phyloP scores from a whole-genome alignment of 345 rosid genomes.

The Capsella bursapastoris region DNA sequence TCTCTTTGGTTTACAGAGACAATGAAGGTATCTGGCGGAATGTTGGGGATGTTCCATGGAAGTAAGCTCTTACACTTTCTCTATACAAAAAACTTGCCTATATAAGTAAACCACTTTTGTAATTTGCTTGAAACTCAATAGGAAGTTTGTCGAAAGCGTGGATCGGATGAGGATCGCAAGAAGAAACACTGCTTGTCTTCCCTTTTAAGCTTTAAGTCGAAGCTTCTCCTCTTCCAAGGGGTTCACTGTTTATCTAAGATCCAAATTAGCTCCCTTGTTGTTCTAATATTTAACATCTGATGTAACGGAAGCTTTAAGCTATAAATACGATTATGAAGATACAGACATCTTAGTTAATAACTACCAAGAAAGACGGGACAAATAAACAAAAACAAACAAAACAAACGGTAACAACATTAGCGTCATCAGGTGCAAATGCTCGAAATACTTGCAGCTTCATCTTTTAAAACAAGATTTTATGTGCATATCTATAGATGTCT shows the following conservation, averaged over 20 bases:
- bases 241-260: conserved; percentile 14
- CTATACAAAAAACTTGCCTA: background rate
- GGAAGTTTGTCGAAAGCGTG: conserved; percentile 61
- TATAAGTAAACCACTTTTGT: background rate
- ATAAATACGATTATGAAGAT: conserved; percentile 27
- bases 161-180: conserved; percentile 65
- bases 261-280: conserved; percentile 33
- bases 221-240: background rate
- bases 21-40: conserved; percentile 63
- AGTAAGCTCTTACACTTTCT: conserved; percentile 46
- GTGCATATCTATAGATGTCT: conserved; percentile 39
- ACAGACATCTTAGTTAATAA: conserved; percentile 30
- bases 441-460: conserved; percentile 23
- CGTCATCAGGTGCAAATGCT: conserved; percentile 11
- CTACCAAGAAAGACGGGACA: conserved; percentile 16
- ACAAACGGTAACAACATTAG: conserved; percentile 32
- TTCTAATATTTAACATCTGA: conserved; percentile 21
- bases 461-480: conserved; percentile 25
- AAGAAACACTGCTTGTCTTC: conserved; percentile 43
- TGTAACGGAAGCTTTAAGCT: conserved; percentile 36
- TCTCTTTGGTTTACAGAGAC: conserved; percentile 64
- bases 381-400: background rate
- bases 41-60: conserved; percentile 76
- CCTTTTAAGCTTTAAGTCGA: conserved; percentile 31
- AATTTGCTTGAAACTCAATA: conserved; percentile 37